A percentile compares a stretch with the other conserved stretches of the same genome.
Conservation (phyloP, 257 asterid genomes). For the Solanum gracilifrons region DNA sequence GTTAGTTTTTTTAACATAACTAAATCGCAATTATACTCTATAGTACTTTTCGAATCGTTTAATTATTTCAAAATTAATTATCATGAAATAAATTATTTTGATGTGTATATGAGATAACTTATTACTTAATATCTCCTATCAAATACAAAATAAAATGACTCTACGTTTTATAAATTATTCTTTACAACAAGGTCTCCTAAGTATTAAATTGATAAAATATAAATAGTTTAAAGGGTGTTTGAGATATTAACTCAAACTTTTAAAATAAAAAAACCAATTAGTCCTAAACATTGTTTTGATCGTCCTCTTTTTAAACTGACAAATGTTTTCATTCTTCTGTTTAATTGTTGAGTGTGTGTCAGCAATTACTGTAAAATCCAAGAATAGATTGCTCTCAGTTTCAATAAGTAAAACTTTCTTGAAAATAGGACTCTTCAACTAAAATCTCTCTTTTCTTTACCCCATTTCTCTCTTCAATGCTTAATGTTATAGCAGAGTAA, state of each 20-base stretch:
- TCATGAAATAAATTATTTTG: too few relatives aligned
- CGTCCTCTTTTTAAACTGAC: neutral
- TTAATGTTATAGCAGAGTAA: neutral
- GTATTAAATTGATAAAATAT: neutral
- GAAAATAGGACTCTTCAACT: neutral
- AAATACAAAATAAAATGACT: neutral
- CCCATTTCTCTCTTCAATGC: neutral
- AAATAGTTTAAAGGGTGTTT: neutral
- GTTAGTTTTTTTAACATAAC: too few relatives aligned
- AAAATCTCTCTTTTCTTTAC: neutral
- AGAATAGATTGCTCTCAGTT: neutral
- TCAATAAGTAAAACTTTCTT: neutral
- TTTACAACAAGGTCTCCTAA: neutral
- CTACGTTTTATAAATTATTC: neutral
- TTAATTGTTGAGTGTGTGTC: neutral
- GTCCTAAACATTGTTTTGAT: neutral
- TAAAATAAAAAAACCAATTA: neutral
- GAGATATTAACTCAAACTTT: neutral
- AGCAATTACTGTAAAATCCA: neutral
- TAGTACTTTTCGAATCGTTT: too few relatives aligned
- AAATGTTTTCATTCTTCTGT: neutral
- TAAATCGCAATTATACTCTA: neutral
- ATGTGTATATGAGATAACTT: too few relatives aligned
- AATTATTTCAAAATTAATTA: too few relatives aligned
- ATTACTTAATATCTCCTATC: too few relatives aligned